Evolutionary conservation across 768 basidiomycete species (phyloP).

Genomic region (Hygrocybe coccinea): DNA sequence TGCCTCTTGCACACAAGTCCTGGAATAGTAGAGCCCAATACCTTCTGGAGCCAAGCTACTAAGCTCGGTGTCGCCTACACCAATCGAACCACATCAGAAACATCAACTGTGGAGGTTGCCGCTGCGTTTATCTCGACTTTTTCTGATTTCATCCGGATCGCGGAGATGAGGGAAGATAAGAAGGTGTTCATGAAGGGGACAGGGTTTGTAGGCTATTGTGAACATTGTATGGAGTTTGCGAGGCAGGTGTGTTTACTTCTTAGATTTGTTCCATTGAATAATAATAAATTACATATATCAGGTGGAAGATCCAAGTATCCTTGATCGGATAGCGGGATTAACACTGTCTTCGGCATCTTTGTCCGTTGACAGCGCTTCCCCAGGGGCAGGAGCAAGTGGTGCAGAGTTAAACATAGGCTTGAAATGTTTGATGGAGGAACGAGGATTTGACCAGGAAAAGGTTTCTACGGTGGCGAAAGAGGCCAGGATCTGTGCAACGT

Average conservation of each 20-base stretch:
- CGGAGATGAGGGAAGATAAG: conserved; percentile 34
- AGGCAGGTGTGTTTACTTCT: conserved; percentile 50
- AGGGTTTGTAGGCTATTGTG: conserved; percentile 60
- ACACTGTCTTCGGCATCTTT: conserved; percentile 28
- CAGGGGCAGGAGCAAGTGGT: neutral
- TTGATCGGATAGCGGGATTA: conserved; percentile 45
- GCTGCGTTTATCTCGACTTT: conserved; percentile 42
- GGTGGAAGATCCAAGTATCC: conserved; percentile 43
- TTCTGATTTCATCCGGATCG: conserved; percentile 38
- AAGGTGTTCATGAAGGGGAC: conserved; percentile 43
- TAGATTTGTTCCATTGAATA: neutral
- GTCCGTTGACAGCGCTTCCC: conserved; percentile 12
- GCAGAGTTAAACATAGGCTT: neutral
- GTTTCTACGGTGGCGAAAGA: conserved; percentile 30
- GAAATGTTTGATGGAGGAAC: neutral
- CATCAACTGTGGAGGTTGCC: conserved; percentile 28
- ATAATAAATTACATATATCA: conserved; percentile 18
- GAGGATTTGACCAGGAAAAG: neutral
- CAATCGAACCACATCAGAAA: conserved; percentile 24
- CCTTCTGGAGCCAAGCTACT: conserved; percentile 67
- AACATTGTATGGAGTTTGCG: conserved; percentile 67
- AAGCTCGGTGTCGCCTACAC: conserved; percentile 47
- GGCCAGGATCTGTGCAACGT: conserved; percentile 37
- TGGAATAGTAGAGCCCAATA: conserved; percentile 44
- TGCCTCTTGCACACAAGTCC: conserved; percentile 44